Conservation (phyloP, 352 stramenopile species). For the Globisporangium spiculum region DNA sequence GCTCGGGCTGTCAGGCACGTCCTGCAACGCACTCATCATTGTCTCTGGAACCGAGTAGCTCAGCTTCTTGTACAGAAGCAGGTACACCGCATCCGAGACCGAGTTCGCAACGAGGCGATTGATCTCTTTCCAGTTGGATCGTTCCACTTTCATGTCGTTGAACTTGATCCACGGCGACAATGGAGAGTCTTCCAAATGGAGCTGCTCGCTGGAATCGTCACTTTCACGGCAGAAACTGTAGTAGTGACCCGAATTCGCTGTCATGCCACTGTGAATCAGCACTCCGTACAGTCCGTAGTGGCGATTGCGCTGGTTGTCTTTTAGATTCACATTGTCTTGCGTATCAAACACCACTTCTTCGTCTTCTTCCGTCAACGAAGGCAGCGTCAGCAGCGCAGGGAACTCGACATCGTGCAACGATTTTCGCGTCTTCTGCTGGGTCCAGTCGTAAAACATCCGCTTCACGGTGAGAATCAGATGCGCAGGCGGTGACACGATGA, state of each 20-base stretch:
- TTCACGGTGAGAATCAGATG: slow-evolving; percentile 89
- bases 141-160: slow-evolving; percentile 84
- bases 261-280: slow-evolving; percentile 86
- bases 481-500: slow-evolving; percentile 72
- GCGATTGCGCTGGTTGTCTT: slow-evolving; percentile 36
- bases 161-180: slow-evolving; percentile 90
- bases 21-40: slow-evolving; percentile 16
- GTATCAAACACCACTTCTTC: slow-evolving; percentile 40
- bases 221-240: slow-evolving; percentile 88
- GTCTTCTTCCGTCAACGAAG: slow-evolving; percentile 52
- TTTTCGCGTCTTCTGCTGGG: slow-evolving; percentile 84
- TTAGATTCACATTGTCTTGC: slow-evolving; percentile 7
- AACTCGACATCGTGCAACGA: slow-evolving; percentile 84
- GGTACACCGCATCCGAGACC: slow-evolving; percentile 86
- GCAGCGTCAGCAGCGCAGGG: slow-evolving; percentile 61
- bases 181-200: slow-evolving; percentile 78
- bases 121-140: slow-evolving; percentile 82
- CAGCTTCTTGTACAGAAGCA: slow-evolving; percentile 88
- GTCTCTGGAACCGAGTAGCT: slow-evolving; percentile 38
- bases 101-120: slow-evolving; percentile 70
- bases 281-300: slow-evolving; percentile 89
- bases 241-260: slow-evolving; percentile 89
- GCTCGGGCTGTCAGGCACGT: slow-evolving; percentile 21
- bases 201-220: slow-evolving; percentile 56
- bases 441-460: slow-evolving; percentile 90